Conservation (phyloP, 2,329 filamentous ascomycete species). For the Blumeria graminis region DNA sequence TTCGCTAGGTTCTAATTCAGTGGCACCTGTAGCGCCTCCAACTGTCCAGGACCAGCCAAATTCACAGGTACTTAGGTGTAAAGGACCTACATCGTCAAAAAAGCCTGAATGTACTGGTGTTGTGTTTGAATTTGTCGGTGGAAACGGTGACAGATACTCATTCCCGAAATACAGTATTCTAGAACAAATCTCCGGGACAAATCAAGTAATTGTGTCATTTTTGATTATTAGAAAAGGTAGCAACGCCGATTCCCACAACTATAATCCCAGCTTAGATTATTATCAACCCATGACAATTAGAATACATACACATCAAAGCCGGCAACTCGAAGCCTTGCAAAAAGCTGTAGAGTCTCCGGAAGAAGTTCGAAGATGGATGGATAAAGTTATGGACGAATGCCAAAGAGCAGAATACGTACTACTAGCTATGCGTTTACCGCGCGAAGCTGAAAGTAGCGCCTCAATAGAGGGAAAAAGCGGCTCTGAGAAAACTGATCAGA, state of each 20-base stretch:
- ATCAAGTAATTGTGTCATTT: slow-evolving; percentile 48
- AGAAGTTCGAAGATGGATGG: slow-evolving; percentile 42
- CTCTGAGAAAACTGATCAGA: slow-evolving; percentile 3
- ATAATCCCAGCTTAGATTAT: slow-evolving; percentile 41
- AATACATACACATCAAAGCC: slow-evolving; percentile 27
- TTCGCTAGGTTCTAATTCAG: no score
- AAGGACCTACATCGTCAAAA: slow-evolving; percentile 27
- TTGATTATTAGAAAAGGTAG: slow-evolving; percentile 51
- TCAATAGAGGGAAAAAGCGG: slow-evolving; percentile 5
- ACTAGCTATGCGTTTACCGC: slow-evolving; percentile 40
- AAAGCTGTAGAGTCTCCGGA: slow-evolving; percentile 37
- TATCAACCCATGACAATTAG: slow-evolving; percentile 52
- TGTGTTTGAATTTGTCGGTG: slow-evolving; percentile 42
- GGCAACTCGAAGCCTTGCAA: slow-evolving; percentile 34
- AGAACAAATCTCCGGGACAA: slow-evolving; percentile 32
- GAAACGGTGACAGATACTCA: slow-evolving; percentile 48
- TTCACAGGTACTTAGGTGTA: slow-evolving; percentile 33
- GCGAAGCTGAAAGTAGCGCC: slow-evolving; percentile 10
- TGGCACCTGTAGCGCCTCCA: slow-evolving; percentile 7
- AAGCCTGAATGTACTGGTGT: slow-evolving; percentile 41
- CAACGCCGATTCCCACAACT: slow-evolving; percentile 32
- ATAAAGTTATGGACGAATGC: slow-evolving; percentile 45
- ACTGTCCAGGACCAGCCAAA: slow-evolving; percentile 12
- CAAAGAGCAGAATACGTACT: slow-evolving; percentile 43
- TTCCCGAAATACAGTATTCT: slow-evolving; percentile 60